Evolutionary conservation across 768 basidiomycete genomes (phyloP), one percentile per base, ranked within the genome.

Genomic region (Lactarius tabidus): DNA sequence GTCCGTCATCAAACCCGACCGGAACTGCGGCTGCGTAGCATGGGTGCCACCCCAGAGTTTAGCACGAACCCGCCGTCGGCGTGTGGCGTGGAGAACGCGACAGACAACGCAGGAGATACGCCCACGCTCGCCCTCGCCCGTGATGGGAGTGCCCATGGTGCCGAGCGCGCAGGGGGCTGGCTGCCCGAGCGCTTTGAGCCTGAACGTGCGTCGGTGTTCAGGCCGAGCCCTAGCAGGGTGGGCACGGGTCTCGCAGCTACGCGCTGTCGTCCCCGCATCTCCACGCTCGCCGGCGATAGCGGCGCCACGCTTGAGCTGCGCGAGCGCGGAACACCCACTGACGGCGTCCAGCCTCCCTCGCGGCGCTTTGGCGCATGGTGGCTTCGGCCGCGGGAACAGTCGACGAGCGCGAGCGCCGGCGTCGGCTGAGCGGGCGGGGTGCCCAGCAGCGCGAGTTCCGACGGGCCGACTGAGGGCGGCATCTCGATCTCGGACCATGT

Each of bases 281-380:
- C 63, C 20, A n/a, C 60, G 20, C 73, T 74, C 4, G 67, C 52
- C 2, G 85, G 85, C 0, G 84, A 85, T 8, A 74, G 69, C 0
- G 82, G 82, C 1, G 77, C 75, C 10, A 80, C 72, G 64, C 80
- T 81, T 1, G 82, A 82, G 71, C 82, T 83, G 9, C 78, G 75
- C 6, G 82, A 84, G 23, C 82, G 79, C 10, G 81, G 82, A 23
- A 69, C 60, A 14, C 65, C 71, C 73, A 33, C 57, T 72, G 48
- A 69, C 72, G 29, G 73, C 71, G 56, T 79, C 77, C 26, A 79
- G 78, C 45, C 80, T 75, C 35, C 45, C 62, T 51, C 60, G 63
- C 29, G 26, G 23, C 35, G 23, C 41, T 66, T 66, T 31, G 18
- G 36, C 10, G 52, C 51, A 43, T 53, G 55, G 51, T 51, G 6